phyloP scores from a whole-genome alignment of 768 basidiomycete species.

The Ephemerocybe angulata region DNA sequence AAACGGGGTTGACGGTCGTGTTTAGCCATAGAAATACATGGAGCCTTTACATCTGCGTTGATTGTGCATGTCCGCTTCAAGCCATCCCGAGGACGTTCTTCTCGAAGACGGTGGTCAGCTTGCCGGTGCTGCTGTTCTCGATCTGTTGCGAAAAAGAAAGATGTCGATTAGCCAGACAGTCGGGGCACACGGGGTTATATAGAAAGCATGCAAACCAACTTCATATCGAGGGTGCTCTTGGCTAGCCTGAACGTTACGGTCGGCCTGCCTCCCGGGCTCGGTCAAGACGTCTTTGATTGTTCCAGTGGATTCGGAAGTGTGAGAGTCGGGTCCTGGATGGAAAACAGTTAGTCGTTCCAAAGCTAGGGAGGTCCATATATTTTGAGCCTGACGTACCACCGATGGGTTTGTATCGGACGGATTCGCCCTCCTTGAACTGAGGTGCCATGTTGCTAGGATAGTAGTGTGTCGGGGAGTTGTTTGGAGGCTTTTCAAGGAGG shows the following conservation, averaged over 20 bases:
- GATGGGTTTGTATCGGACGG: slow-evolving; percentile 6
- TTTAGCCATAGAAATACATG: too few relatives aligned
- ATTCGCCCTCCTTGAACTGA: slow-evolving; percentile 6
- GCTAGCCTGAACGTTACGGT: slow-evolving; percentile 8
- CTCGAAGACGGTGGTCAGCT: slow-evolving; percentile 4
- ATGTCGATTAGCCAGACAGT: too few relatives aligned
- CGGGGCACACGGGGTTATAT: too few relatives aligned
- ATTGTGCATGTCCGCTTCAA: too few relatives aligned
- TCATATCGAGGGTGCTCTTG: slow-evolving; percentile 6
- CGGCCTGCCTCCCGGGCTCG: slow-evolving; percentile 1
- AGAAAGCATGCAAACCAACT: too few relatives aligned
- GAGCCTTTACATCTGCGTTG: too few relatives aligned
- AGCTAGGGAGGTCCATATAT: too few relatives aligned
- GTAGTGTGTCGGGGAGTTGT: background rate
- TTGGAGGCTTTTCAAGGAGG: background rate
- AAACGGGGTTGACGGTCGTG: too few relatives aligned
- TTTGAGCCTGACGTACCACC: background rate
- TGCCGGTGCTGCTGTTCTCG: slow-evolving; percentile 7
- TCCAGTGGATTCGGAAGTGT: slow-evolving; percentile 1
- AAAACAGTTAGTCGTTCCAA: background rate
- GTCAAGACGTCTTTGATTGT: slow-evolving; percentile 2
- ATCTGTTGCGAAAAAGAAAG: background rate
- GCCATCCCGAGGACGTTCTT: slow-evolving; percentile 2
- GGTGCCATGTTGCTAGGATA: slow-evolving; percentile 4
- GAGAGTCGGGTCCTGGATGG: slow-evolving; percentile 2